Evolutionary conservation across 352 stramenopile species (phyloP).

Genomic region (Thalassiosira livingstoniorum): DNA sequence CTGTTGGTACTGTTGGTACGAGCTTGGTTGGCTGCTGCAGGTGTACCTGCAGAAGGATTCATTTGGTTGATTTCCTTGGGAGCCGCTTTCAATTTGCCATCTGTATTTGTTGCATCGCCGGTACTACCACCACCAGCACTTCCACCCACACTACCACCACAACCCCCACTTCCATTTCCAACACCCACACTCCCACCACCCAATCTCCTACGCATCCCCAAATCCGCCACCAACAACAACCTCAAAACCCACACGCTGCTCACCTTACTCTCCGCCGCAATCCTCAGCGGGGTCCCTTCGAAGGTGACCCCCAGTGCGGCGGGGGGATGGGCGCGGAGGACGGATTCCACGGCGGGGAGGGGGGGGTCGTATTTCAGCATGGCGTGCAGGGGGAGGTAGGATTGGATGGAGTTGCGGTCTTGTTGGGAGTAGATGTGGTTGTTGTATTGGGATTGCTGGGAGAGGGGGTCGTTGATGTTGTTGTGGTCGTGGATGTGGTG

Average conservation of each 20-base stretch:
- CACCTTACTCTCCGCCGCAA: constrained; percentile 35
- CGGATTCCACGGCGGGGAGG: constrained; percentile 28
- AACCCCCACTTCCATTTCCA: too few relatives aligned
- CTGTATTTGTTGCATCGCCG: too few relatives aligned
- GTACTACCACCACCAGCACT: too few relatives aligned
- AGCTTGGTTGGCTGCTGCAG: too few relatives aligned
- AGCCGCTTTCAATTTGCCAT: too few relatives aligned
- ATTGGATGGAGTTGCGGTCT: neutral
- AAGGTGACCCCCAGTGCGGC: constrained; percentile 31
- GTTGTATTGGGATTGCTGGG: neutral
- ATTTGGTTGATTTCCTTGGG: too few relatives aligned
- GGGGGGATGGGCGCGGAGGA: constrained; percentile 35
- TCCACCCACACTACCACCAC: too few relatives aligned
- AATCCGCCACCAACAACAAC: constrained; percentile 47
- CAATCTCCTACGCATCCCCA: constrained; percentile 50
- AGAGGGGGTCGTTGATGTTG: neutral
- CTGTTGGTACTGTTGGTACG: too few relatives aligned
- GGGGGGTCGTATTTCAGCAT: constrained; percentile 46
- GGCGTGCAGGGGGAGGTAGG: constrained; percentile 44
- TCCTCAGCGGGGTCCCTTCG: constrained; percentile 43
- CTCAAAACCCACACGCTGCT: constrained; percentile 15
- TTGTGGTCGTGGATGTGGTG: neutral
- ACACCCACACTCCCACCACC: too few relatives aligned
- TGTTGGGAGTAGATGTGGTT: neutral
- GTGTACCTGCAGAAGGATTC: too few relatives aligned